Conservation (phyloP, 2,329 filamentous ascomycete genomes). For the Onygenales sp. region DNA sequence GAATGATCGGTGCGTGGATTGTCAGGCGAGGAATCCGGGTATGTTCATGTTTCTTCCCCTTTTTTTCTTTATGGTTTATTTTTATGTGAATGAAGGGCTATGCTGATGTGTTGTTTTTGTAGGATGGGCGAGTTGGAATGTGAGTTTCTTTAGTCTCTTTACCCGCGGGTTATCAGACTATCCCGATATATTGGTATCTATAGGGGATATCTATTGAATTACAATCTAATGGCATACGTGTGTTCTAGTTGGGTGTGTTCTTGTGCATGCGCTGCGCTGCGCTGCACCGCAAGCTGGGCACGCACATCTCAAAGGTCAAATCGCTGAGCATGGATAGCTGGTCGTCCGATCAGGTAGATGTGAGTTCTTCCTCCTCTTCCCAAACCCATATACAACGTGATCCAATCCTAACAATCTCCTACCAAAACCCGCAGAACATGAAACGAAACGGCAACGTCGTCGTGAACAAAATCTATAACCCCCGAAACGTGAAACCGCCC, state of each 20-base stretch:
- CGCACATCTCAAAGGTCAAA: slow-evolving; percentile 97
- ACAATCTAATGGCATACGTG: slow-evolving; percentile 4
- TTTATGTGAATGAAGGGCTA: neutral
- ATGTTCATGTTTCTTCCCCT: slow-evolving; percentile 23
- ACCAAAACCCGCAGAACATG: slow-evolving; percentile 60
- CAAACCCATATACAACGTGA: slow-evolving; percentile 10
- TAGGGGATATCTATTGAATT: slow-evolving; percentile 9
- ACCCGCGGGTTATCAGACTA: too few relatives aligned
- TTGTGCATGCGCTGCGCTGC: slow-evolving; percentile 95
- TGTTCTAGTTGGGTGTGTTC: slow-evolving; percentile 73
- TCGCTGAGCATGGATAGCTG: slow-evolving; percentile 98
- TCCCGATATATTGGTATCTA: neutral
- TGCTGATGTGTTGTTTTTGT: slow-evolving; percentile 21
- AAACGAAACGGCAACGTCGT: slow-evolving; percentile 76
- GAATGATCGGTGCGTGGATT: slow-evolving; percentile 92
- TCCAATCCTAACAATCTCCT: neutral
- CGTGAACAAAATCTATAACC: slow-evolving; percentile 85
- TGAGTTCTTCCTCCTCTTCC: slow-evolving; percentile 36
- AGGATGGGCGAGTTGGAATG: slow-evolving; percentile 97
- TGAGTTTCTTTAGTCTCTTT: slow-evolving; percentile 40
- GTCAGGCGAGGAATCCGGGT: slow-evolving; percentile 86
- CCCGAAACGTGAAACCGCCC: slow-evolving; percentile 69
- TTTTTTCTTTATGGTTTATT: neutral
- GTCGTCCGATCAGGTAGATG: slow-evolving; percentile 92
- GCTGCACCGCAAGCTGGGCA: slow-evolving; percentile 91